These are phyloP conservation scores for Quercus engelmannii DNA, from an alignment of 306 rosid genomes.

Conservation along the genomic window DNA sequence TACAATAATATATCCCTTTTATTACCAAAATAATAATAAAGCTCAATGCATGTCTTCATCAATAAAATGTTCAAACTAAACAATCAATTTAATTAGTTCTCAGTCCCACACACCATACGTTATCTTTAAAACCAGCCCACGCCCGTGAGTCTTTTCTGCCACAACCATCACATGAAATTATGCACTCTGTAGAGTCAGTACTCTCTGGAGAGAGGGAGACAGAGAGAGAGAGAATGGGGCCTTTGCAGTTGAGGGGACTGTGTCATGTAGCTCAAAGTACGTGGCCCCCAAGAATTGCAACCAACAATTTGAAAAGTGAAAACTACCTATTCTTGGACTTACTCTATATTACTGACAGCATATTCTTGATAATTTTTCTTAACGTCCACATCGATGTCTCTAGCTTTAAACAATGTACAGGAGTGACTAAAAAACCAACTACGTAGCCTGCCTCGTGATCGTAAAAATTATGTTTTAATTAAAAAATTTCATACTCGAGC, in stretches of 20 bases:
- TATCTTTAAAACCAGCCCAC: background rate
- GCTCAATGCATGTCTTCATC: no score
- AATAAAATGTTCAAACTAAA: no score
- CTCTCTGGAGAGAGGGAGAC: conserved; percentile 1
- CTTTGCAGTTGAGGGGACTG: conserved; percentile 18
- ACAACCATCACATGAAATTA: conserved; percentile 22
- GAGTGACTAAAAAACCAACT: conserved; percentile 49
- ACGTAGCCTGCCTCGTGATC: conserved; percentile 74
- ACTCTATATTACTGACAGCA: conserved; percentile 25
- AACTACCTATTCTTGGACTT: conserved; percentile 49
- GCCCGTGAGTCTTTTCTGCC: conserved; percentile 22
- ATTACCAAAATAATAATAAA: no score
- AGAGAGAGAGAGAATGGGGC: conserved; percentile 11
- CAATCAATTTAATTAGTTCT: background rate
- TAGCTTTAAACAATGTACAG: conserved; percentile 30
- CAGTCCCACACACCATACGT: background rate
- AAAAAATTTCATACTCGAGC: no score
- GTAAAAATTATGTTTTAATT: conserved; percentile 19
- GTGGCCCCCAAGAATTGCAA: conserved; percentile 40
- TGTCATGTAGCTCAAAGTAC: conserved; percentile 25
- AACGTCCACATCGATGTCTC: conserved; percentile 44
- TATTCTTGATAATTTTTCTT: conserved; percentile 13
- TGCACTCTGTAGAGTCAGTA: background rate
- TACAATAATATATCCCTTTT: no score
- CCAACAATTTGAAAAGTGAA: conserved; percentile 42